These are phyloP conservation scores for Volvox reticuliferus DNA, from an alignment of 139 green algal genomes.

Conservation along the genomic window DNA sequence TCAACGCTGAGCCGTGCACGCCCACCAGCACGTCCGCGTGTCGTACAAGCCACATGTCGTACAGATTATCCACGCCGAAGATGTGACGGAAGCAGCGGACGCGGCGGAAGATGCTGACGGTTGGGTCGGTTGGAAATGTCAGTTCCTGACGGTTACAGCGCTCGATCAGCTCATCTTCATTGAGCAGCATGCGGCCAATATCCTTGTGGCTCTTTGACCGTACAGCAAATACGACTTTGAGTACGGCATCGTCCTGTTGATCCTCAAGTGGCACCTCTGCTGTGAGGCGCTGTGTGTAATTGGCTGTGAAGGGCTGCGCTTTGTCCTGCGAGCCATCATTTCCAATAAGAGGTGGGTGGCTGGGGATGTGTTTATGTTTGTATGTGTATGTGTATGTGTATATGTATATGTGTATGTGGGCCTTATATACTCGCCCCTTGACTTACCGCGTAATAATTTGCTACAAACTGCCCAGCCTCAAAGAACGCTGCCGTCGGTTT, in stretches of 20 bases:
- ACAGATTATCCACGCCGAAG: slow-evolving; percentile 44
- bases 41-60: slow-evolving; percentile 49
- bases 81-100: slow-evolving; percentile 36
- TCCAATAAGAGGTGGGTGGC: no score
- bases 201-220: slow-evolving; percentile 31
- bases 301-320: background rate
- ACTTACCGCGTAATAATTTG: slow-evolving; percentile 22
- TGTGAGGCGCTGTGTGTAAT: slow-evolving; percentile 18
- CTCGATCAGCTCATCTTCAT: slow-evolving; percentile 43
- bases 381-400: no score
- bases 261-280: background rate
- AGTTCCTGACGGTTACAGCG: slow-evolving; percentile 16
- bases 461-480: slow-evolving; percentile 41
- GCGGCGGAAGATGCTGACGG: background rate
- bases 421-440: no score
- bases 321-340: slow-evolving; percentile 13
- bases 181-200: slow-evolving; percentile 27
- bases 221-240: slow-evolving; percentile 36
- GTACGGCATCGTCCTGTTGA: background rate
- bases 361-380: background rate
- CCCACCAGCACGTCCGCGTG: slow-evolving; percentile 41
- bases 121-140: background rate
- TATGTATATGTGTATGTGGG: no score
- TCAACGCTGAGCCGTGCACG: slow-evolving; percentile 42
- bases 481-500: slow-evolving; percentile 41